Evolutionary conservation across 192 early-diverging fungal species (phyloP).

Genomic region (Umbelopsis vinacea): DNA sequence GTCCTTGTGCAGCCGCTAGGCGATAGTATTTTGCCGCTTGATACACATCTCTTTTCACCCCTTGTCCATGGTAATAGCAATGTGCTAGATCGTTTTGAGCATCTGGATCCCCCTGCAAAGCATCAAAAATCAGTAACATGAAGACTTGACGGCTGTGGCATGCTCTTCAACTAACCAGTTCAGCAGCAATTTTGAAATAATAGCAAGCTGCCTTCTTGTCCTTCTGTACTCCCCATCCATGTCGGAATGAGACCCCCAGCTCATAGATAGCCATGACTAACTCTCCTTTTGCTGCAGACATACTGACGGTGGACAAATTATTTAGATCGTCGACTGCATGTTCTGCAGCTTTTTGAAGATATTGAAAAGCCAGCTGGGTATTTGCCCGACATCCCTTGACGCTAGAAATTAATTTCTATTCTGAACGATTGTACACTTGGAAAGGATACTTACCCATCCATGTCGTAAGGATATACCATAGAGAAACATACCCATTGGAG

Average conservation of each 20-base stretch:
- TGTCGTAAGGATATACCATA: conserved; percentile 80
- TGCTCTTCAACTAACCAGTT: conserved; percentile 42
- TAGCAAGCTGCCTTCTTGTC: conserved; percentile 74
- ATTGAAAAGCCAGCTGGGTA: conserved; percentile 70
- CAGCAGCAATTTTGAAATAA: conserved; percentile 82
- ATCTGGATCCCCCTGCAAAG: conserved; percentile 61
- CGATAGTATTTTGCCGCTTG: conserved; percentile 80
- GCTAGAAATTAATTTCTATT: background rate
- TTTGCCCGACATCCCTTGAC: conserved; percentile 68
- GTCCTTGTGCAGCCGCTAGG: conserved; percentile 71
- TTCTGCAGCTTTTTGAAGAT: conserved; percentile 73
- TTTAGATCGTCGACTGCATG: conserved; percentile 68
- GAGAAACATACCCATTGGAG: conserved; percentile 78
- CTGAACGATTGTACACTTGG: no score
- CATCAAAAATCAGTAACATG: background rate
- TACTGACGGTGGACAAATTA: conserved; percentile 43
- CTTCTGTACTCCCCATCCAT: conserved; percentile 79
- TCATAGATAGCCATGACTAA: conserved; percentile 83
- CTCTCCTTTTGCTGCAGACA: conserved; percentile 66
- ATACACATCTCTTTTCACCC: conserved; percentile 71
- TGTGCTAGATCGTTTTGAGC: conserved; percentile 68
- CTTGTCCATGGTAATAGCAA: conserved; percentile 73
- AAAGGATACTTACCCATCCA: conserved; percentile 65
- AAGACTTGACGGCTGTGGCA: background rate
- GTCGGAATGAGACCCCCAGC: conserved; percentile 74